These are phyloP conservation scores for Pleurotus sapidus DNA, from an alignment of 768 basidiomycete genomes.

Conservation along the genomic window DNA sequence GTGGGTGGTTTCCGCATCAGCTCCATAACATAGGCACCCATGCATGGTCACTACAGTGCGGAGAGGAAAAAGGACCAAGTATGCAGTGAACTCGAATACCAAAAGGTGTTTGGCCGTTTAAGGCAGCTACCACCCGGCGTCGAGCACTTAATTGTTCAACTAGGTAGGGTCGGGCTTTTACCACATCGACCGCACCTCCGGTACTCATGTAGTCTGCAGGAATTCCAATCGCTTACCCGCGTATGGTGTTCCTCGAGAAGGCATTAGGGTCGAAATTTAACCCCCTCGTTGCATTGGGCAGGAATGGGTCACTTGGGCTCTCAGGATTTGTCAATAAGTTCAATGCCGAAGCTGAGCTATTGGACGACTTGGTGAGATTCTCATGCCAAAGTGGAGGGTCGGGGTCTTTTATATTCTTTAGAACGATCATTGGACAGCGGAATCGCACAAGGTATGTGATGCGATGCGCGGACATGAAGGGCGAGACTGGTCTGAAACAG, in stretches of 20 bases:
- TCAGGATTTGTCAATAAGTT: constrained; percentile 87
- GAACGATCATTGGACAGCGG: constrained; percentile 94
- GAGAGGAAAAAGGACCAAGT: constrained; percentile 85
- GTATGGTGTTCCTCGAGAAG: constrained; percentile 85
- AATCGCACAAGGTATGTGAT: constrained; percentile 61
- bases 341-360: constrained; percentile 87
- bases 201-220: constrained; percentile 30
- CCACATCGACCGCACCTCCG: not conserved
- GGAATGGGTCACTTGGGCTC: constrained; percentile 62
- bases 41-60: constrained; percentile 20
- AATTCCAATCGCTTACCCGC: constrained; percentile 88
- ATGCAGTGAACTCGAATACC: constrained; percentile 72
- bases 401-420: constrained; percentile 18
- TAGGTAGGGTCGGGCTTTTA: constrained; percentile 44
- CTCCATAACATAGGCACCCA: constrained; percentile 1
- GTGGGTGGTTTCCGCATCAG: constrained; percentile 34
- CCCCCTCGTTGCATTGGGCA: constrained; percentile 75
- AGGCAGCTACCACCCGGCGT: constrained; percentile 57
- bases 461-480: not conserved
- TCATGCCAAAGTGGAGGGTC: not conserved
- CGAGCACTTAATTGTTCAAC: constrained; percentile 81
- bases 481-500: constrained; percentile 1
- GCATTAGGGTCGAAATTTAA: constrained; percentile 82
- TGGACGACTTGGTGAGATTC: constrained; percentile 79
- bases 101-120: constrained; percentile 65